Evolutionary conservation across 345 rosid species (phyloP), one percentile per base, ranked within the genome.

Genomic region (Populus pruinosa): DNA sequence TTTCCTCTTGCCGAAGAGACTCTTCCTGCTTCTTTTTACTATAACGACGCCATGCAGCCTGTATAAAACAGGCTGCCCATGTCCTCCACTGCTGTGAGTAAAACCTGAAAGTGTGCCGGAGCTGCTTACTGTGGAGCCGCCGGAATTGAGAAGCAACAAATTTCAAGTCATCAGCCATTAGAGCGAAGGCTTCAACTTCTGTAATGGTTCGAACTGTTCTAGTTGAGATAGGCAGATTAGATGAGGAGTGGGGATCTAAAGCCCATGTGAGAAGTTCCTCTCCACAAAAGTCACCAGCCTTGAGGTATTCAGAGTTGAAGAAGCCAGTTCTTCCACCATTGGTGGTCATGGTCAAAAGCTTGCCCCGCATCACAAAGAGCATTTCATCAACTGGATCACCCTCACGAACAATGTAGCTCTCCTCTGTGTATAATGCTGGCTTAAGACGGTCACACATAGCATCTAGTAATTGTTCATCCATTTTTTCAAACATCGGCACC

Each of bases 211-310:
- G 85, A 27, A 95, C 98, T 0, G 98, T 95, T 85, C 98, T 84
- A 6, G 98, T 93, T 7, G 99, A 93, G 80, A 88, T 87, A 11
- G 99, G 99, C 44, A 95, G 92, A 81, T 91, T 92, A 0, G 93
- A 84, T 44, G 96, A 89, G 35, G 93, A 86, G 76, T 89, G 94
- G 67, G 98, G 96, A 83, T 93, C 97, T 35, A 95, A 76, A 9
- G 98, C 99, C 99, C 98, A 95, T 0, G 97, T 95, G 62, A 93
- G 86, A 76, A 96, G 94, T 79, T 91, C 97, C 80, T 93, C 99
- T 65, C 99, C 99, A 39, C 96, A 93, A 77, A 93, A 93, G 79
- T 92, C 98, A 23, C 96, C 97, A 0, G 91, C 96, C 80, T 90
- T 86, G 9, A 95, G 91, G 80, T 90, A 79, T 41, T 86, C 96